These are phyloP conservation scores for Trichoderma gracile DNA, from an alignment of 2,329 filamentous ascomycete genomes.

Conservation along the genomic window DNA sequence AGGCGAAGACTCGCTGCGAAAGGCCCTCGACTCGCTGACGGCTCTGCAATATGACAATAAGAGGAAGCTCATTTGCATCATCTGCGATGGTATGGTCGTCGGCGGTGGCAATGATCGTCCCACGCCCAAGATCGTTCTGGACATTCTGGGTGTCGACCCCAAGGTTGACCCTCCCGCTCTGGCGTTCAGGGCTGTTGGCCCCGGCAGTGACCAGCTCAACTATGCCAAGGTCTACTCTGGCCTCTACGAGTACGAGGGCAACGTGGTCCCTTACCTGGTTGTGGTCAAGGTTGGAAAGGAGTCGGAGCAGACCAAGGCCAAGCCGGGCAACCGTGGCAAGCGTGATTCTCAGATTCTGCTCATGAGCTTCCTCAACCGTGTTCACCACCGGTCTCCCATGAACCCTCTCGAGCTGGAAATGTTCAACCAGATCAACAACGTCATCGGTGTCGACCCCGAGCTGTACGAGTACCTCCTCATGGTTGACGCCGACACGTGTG, in stretches of 20 bases:
- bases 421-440: slow-evolving; percentile 99
- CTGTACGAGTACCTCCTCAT: slow-evolving; percentile 96
- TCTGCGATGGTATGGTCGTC: slow-evolving; percentile 96
- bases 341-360: slow-evolving; percentile 95
- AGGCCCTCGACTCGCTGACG: slow-evolving; percentile 91
- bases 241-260: slow-evolving; percentile 95
- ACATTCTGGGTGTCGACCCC: slow-evolving; percentile 94
- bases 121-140: slow-evolving; percentile 95
- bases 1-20: slow-evolving; percentile 90
- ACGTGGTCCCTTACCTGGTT: slow-evolving; percentile 94
- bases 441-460: slow-evolving; percentile 96
- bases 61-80: slow-evolving; percentile 91
- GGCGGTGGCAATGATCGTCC: slow-evolving; percentile 94
- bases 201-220: slow-evolving; percentile 89
- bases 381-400: slow-evolving; percentile 93
- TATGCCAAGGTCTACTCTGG: slow-evolving; percentile 99
- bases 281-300: slow-evolving; percentile 97
- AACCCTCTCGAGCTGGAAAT: slow-evolving; percentile 94
- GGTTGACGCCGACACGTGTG: slow-evolving; percentile 96
- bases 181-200: slow-evolving; percentile 89
- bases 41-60: slow-evolving; percentile 98
- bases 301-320: slow-evolving; percentile 84
- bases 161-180: slow-evolving; percentile 94
- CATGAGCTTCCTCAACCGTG: slow-evolving; percentile 97
- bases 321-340: slow-evolving; percentile 97